Evolutionary conservation across 768 basidiomycete genomes (phyloP).

Genomic region (Rickenella mellea): DNA sequence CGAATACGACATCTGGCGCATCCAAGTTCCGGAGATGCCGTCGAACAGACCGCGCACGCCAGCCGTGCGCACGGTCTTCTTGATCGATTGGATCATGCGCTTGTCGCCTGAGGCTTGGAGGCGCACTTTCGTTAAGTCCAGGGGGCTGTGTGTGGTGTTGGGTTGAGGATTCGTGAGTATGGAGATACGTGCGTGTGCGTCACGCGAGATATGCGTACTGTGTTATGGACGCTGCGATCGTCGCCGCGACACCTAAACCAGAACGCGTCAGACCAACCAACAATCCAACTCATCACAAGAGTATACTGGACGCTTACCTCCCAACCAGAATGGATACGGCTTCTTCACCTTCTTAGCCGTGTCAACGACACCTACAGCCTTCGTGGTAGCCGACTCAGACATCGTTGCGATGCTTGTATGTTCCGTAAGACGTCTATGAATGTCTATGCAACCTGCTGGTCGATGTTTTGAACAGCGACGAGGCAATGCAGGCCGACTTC

Average conservation of each 20-base stretch:
- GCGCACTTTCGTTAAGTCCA: conserved; percentile 87
- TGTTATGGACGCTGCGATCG: conserved; percentile 82
- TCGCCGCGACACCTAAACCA: conserved; percentile 58
- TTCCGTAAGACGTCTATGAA: too few relatives aligned
- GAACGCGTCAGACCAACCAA: neutral
- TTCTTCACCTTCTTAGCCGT: conserved; percentile 33
- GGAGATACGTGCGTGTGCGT: neutral
- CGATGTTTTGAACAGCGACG: too few relatives aligned
- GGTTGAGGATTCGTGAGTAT: neutral
- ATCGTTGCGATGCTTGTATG: too few relatives aligned
- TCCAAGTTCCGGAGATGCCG: conserved; percentile 80
- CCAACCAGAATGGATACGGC: conserved; percentile 83
- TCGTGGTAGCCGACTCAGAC: too few relatives aligned
- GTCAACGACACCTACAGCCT: too few relatives aligned
- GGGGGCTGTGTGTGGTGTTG: conserved; percentile 36
- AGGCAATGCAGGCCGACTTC: too few relatives aligned
- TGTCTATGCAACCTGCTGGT: too few relatives aligned
- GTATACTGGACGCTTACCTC: conserved; percentile 36
- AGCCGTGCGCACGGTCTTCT: conserved; percentile 74
- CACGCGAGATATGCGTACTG: conserved; percentile 35
- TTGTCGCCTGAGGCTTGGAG: conserved; percentile 90
- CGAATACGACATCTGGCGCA: conserved; percentile 90
- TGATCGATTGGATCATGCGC: conserved; percentile 75
- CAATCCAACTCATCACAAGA: too few relatives aligned
- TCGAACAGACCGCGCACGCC: conserved; percentile 76